Conservation (phyloP, 2,329 filamentous ascomycete species). For the Fusarium sterilihyphosum region DNA sequence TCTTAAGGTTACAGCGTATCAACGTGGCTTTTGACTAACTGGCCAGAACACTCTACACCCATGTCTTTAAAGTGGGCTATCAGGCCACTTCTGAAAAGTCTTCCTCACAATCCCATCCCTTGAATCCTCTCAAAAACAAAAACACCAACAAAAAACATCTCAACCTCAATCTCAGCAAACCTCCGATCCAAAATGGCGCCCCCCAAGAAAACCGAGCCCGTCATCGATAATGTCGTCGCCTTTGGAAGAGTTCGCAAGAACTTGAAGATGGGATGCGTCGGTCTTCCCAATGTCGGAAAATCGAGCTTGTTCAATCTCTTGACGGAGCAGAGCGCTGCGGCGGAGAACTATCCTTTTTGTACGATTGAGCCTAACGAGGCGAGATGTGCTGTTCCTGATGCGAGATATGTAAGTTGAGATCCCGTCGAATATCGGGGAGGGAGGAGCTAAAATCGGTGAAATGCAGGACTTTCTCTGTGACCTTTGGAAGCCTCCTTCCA, state of each 20-base stretch:
- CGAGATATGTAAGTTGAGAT: slow-evolving; percentile 52
- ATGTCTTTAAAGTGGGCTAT: slow-evolving; percentile 42
- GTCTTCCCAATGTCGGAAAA: slow-evolving; percentile 58
- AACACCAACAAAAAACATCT: slow-evolving; percentile 3
- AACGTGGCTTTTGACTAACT: slow-evolving; percentile 1
- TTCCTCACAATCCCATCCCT: slow-evolving; percentile 22
- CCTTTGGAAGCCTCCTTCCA: slow-evolving; percentile 57
- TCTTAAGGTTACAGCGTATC: background rate
- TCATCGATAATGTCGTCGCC: slow-evolving; percentile 56
- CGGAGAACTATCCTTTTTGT: slow-evolving; percentile 58
- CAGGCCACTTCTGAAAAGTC: slow-evolving; percentile 43
- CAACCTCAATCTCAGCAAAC: background rate
- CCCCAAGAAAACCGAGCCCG: slow-evolving; percentile 53
- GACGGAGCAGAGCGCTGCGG: slow-evolving; percentile 57
- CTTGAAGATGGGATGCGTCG: slow-evolving; percentile 59
- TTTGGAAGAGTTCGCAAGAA: slow-evolving; percentile 57
- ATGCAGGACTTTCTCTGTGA: slow-evolving; percentile 56
- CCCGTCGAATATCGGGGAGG: background rate
- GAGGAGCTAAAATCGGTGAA: background rate
- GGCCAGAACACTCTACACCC: slow-evolving; percentile 26
- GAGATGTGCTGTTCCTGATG: slow-evolving; percentile 56
- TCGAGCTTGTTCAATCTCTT: slow-evolving; percentile 58
- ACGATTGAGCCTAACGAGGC: slow-evolving; percentile 60
- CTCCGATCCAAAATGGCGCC: slow-evolving; percentile 49
- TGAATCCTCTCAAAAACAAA: slow-evolving; percentile 1